Conservation (phyloP, 2,329 filamentous ascomycete species). For the Diaporthe sp. region DNA sequence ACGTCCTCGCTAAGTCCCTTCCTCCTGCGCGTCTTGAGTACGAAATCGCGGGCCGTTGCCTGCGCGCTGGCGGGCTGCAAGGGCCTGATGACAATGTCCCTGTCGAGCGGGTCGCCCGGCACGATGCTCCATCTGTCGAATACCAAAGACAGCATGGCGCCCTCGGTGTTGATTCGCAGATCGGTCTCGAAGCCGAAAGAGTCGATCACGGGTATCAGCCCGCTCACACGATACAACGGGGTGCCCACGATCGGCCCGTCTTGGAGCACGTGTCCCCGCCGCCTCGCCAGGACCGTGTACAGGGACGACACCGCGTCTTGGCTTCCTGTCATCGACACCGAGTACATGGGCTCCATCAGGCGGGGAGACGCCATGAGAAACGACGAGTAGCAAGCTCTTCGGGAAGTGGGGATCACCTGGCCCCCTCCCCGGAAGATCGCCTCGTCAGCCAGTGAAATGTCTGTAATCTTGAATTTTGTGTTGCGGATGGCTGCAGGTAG, state of each 20-base stretch:
- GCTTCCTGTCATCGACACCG: conserved; percentile 91
- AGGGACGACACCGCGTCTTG: conserved; percentile 89
- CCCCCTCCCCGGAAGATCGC: conserved; percentile 96
- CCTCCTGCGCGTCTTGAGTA: conserved; percentile 92
- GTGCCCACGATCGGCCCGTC: conserved; percentile 96
- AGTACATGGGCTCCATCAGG: conserved; percentile 96
- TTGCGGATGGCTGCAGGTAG: conserved; percentile 84
- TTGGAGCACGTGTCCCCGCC: conserved; percentile 92
- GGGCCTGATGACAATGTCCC: conserved; percentile 83
- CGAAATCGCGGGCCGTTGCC: conserved; percentile 94
- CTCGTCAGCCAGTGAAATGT: conserved; percentile 87
- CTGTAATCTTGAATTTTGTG: conserved; percentile 96
- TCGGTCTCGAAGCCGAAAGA: conserved; percentile 99
- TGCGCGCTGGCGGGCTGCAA: conserved; percentile 90
- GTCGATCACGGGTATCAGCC: conserved; percentile 95
- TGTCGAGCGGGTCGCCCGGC: conserved; percentile 94
- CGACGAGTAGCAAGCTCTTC: conserved; percentile 92
- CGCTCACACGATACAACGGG: conserved; percentile 91
- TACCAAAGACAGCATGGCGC: conserved; percentile 89
- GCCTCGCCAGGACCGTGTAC: conserved; percentile 91
- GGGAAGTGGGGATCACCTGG: conserved; percentile 96
- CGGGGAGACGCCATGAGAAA: conserved; percentile 98
- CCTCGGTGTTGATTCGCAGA: conserved; percentile 94
- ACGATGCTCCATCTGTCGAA: conserved; percentile 98
- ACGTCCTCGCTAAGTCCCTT: conserved; percentile 98